phyloP scores from a whole-genome alignment of 768 basidiomycete genomes.

The Floccularia luteovirens region DNA sequence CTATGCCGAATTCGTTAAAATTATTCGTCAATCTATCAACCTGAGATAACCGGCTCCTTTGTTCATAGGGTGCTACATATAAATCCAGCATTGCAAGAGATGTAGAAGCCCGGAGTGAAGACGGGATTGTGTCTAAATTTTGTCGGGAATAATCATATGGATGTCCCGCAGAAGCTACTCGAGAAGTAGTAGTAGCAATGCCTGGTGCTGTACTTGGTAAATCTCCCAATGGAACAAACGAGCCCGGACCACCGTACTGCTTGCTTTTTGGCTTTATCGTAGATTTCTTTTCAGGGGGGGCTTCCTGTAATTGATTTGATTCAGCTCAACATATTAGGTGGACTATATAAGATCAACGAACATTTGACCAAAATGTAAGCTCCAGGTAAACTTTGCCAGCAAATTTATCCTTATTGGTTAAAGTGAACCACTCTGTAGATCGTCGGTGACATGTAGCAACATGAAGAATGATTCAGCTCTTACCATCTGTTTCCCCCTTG shows the following conservation, averaged over 20 bases:
- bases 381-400: slow-evolving; percentile 95
- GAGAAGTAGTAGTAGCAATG: slow-evolving; percentile 18
- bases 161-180: slow-evolving; percentile 23
- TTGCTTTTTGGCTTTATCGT: slow-evolving; percentile 42
- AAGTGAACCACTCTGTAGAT: slow-evolving; percentile 83
- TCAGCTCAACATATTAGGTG: too few relatives aligned
- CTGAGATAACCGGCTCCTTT: slow-evolving; percentile 27
- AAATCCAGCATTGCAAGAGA: slow-evolving; percentile 58
- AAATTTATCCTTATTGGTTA: slow-evolving; percentile 88
- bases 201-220: slow-evolving; percentile 13
- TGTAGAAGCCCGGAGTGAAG: slow-evolving; percentile 53
- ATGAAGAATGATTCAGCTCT: slow-evolving; percentile 15
- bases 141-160: slow-evolving; percentile 28
- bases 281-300: slow-evolving; percentile 65
- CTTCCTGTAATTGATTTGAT: too few relatives aligned
- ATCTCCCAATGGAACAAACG: slow-evolving; percentile 53
- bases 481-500: slow-evolving; percentile 96
- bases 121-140: slow-evolving; percentile 46
- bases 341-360: slow-evolving; percentile 31
- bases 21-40: slow-evolving; percentile 54
- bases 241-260: slow-evolving; percentile 75
- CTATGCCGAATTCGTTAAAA: slow-evolving; percentile 58
- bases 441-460: slow-evolving; percentile 2
- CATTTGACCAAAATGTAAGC: slow-evolving; percentile 95
- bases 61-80: slow-evolving; percentile 72